Conservation (phyloP, 805 yeast genomes). For the Hanseniaspora taiwanica region DNA sequence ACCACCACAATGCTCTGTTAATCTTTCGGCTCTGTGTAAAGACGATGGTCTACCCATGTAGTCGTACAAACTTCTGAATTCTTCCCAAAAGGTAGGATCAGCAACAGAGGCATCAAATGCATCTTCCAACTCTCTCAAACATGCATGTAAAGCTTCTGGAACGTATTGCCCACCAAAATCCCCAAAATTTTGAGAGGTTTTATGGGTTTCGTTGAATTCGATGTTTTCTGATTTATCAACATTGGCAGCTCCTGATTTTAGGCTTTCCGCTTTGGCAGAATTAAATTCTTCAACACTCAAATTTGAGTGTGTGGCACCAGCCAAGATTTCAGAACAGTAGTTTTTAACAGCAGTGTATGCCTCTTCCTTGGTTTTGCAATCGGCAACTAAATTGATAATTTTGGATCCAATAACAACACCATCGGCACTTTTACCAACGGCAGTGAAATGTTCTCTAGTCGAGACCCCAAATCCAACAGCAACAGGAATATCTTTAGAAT, state of each 20-base stretch:
- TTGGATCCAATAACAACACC: constrained; percentile 96
- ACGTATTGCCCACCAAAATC: constrained; percentile 98
- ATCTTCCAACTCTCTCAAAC: constrained; percentile 75
- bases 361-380: constrained; percentile 38
- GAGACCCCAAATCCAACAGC: constrained; percentile 98
- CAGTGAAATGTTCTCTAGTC: constrained; percentile 76
- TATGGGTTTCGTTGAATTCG: constrained; percentile 44
- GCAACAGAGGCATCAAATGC: constrained; percentile 82
- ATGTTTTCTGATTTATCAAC: constrained; percentile 7
- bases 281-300: constrained; percentile 25
- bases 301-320: constrained; percentile 32
- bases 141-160: constrained; percentile 89
- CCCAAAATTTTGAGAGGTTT: constrained; percentile 72
- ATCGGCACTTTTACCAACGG: constrained; percentile 72
- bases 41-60: constrained; percentile 96
- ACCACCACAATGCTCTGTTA: constrained; percentile 85
- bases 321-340: constrained; percentile 54
- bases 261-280: constrained; percentile 21
- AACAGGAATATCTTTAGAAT: constrained; percentile 64
- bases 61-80: constrained; percentile 67
- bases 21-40: constrained; percentile 80
- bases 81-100: constrained; percentile 89
- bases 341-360: constrained; percentile 51
- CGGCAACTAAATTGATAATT: constrained; percentile 56
- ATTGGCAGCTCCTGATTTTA: constrained; percentile 8